Base-by-base conservation (phyloP, 495 filamentous ascomycete species). In the Coniosporium apollinis region DNA sequence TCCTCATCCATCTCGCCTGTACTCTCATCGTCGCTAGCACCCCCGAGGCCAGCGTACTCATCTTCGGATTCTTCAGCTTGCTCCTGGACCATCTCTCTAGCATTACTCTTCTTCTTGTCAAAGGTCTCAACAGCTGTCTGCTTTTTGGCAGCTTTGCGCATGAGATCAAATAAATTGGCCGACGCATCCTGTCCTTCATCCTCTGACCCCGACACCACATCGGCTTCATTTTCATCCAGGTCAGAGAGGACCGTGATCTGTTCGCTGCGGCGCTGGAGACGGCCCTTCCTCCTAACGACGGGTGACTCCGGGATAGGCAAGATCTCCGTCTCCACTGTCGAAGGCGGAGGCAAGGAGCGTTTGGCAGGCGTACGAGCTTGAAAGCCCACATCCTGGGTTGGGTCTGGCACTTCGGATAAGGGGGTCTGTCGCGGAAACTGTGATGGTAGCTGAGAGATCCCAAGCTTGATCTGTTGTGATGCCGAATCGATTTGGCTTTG, bases 51-150 rank as follows among this genome's bases (percentile, higher is more conserved):
- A 21, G 86, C 89, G 51, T 94, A 99, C 54, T 99, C 89, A 51
- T 99, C 89, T 51, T 96, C 91, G 0, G 91, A 96, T 61, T 99
- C 89, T 46, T 89, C 82, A 25, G 89, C 89, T 47, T 89, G 82
- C 42, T 96, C 89, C 41, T 96, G 70, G 13, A 99, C 62, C 62
- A 93, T 82, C 10, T 76, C 75, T 37, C 74, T 84, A 0, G 84
- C 86, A 47, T 84, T 79, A 56, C 82, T 91, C 51, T 77, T 89
- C 47, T 76, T 82, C 60, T 79, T 89, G 53, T 92, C 69, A 44
- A 82, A 92, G 5, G 61, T 57, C 15, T 67, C 57, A 2, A 48
- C 45, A 2, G 45, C 44, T 34, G 41, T 43, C 17, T 58, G 49
- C 42, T 76, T 74, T 49, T 70, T 71, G 0, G 72, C 57, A 0